These are phyloP conservation scores for Ophiostoma pallidulum DNA, from an alignment of 2,329 filamentous ascomycete species.

Conservation along the genomic window DNA sequence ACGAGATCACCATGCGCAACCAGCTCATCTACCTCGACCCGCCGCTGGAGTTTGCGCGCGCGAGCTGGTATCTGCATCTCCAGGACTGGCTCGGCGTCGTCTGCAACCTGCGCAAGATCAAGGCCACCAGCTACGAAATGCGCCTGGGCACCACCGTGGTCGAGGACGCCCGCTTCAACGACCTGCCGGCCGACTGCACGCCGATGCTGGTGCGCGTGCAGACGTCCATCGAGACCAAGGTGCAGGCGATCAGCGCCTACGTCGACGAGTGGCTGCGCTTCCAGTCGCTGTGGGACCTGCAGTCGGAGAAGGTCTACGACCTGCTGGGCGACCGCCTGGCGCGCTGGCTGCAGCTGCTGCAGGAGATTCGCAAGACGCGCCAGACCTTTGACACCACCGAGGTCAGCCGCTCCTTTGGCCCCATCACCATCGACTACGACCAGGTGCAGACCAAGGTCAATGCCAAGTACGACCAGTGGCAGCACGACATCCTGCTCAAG, in stretches of 20 bases:
- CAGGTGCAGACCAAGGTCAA: constrained; percentile 99
- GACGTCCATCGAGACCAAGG: constrained; percentile 69
- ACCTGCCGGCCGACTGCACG: constrained; percentile 76
- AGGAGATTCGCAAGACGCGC: constrained; percentile 91
- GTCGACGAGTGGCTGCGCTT: constrained; percentile 98
- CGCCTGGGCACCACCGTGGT: constrained; percentile 59
- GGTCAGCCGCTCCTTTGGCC: constrained; percentile 84
- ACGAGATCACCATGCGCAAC: constrained; percentile 96
- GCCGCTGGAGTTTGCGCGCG: constrained; percentile 80
- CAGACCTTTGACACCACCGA: constrained; percentile 97
- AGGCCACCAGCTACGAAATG: constrained; percentile 92
- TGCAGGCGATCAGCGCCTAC: constrained; percentile 70
- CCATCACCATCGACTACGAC: constrained; percentile 93
- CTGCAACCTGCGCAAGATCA: constrained; percentile 87
- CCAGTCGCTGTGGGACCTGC: constrained; percentile 95
- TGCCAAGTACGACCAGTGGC: constrained; percentile 98
- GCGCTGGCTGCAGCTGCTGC: constrained; percentile 89
- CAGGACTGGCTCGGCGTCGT: constrained; percentile 90
- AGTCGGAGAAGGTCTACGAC: constrained; percentile 91
- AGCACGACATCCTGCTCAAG: constrained; percentile 90
- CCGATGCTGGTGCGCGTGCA: constrained; percentile 73
- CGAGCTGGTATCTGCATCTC: constrained; percentile 86
- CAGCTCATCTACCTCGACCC: constrained; percentile 96
- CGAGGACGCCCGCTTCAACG: constrained; percentile 64
- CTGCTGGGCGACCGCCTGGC: constrained; percentile 83